Percentiles rank a stretch among this genome's conserved stretches.
phyloP scores from a whole-genome alignment of 768 basidiomycete genomes.

The Rossbeevera mucosa region DNA sequence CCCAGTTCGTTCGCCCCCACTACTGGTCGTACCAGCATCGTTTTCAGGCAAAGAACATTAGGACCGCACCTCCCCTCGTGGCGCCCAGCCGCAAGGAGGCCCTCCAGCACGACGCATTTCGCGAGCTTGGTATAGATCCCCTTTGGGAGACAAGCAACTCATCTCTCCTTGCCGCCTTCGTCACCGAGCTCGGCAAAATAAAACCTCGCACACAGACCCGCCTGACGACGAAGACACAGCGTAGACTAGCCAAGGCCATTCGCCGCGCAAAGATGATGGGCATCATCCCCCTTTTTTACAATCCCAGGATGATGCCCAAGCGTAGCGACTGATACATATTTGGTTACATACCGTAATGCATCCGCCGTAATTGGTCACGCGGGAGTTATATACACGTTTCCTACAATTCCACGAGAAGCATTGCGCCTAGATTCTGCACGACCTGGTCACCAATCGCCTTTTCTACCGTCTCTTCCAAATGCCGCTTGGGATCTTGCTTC shows the following conservation, averaged over 20 bases:
- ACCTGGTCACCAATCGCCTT: slow-evolving; percentile 98
- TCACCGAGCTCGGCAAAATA: slow-evolving; percentile 81
- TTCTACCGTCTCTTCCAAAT: slow-evolving; percentile 95
- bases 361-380: slow-evolving; percentile 4
- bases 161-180: slow-evolving; percentile 49
- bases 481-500: slow-evolving; percentile 96
- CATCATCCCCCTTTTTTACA: slow-evolving; percentile 54
- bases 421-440: slow-evolving; percentile 90
- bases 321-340: background rate
- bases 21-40: slow-evolving; percentile 40
- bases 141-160: slow-evolving; percentile 63
- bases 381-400: background rate
- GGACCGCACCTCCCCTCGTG: slow-evolving; percentile 37
- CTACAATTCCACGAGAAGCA: slow-evolving; percentile 89
- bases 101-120: slow-evolving; percentile 59
- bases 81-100: slow-evolving; percentile 57
- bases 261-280: slow-evolving; percentile 91
- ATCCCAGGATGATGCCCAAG: slow-evolving; percentile 24
- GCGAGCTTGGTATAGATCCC: slow-evolving; percentile 70
- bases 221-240: slow-evolving; percentile 75
- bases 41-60: slow-evolving; percentile 18
- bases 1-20: slow-evolving; percentile 46
- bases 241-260: slow-evolving; percentile 77
- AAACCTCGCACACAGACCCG: slow-evolving; percentile 60
- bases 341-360: background rate